Conservation (phyloP, 331 rosid species). For the Stylosanthes scabra region DNA sequence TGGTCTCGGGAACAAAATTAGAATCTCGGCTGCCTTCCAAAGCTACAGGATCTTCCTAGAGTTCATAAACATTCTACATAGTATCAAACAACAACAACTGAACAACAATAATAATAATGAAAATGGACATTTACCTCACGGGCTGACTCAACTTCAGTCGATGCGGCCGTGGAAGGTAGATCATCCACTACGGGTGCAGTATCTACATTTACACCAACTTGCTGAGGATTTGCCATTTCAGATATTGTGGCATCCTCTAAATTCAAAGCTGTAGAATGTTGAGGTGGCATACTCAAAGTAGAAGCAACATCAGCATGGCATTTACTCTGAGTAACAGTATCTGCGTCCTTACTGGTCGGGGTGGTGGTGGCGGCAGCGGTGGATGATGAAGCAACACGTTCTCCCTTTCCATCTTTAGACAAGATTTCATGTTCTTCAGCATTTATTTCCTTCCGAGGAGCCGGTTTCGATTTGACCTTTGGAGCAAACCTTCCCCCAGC, state of each 20-base stretch:
- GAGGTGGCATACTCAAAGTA: slow-evolving; percentile 6
- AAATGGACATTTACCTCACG: slow-evolving; percentile 39
- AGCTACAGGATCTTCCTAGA: slow-evolving; percentile 36
- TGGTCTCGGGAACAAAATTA: neutral
- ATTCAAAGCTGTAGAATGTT: slow-evolving; percentile 29
- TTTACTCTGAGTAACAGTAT: slow-evolving; percentile 15
- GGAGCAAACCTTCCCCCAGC: slow-evolving; percentile 57
- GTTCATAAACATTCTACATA: slow-evolving; percentile 19
- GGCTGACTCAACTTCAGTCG: slow-evolving; percentile 31
- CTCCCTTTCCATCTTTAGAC: slow-evolving; percentile 38
- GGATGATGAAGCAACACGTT: slow-evolving; percentile 25
- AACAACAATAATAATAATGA: neutral
- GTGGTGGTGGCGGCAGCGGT: neutral
- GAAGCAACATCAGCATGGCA: slow-evolving; percentile 39
- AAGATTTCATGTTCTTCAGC: slow-evolving; percentile 26
- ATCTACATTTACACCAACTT: slow-evolving; percentile 29
- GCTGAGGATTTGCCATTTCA: slow-evolving; percentile 21
- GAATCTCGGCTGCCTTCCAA: slow-evolving; percentile 16
- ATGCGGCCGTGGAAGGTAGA: slow-evolving; percentile 21
- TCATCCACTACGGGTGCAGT: slow-evolving; percentile 24
- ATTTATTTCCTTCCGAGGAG: slow-evolving; percentile 42
- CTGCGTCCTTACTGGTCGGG: slow-evolving; percentile 10
- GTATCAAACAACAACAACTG: neutral
- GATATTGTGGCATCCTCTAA: slow-evolving; percentile 23
- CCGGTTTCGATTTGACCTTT: slow-evolving; percentile 53